Evolutionary conservation across 1,284 basidiomycete genomes (phyloP), one percentile per base, ranked within the genome.

Genomic region (Athelia psychrophila): DNA sequence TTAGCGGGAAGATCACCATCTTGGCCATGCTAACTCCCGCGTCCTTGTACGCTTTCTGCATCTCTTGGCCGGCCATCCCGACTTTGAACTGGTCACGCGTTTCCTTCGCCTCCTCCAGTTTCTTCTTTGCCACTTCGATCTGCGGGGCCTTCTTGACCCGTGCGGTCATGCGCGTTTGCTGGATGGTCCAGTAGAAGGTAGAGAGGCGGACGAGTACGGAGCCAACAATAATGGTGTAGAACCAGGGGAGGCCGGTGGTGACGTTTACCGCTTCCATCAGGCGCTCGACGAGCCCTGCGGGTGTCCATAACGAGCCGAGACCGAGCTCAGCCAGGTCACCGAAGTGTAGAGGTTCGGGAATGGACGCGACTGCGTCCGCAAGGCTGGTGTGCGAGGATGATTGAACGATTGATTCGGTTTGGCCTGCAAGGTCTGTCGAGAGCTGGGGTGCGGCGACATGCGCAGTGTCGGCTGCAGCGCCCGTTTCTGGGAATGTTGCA

Each of bases 271-370:
- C 64, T 62, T 96, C 92, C 53, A 95, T 76, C 9, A 75, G 81
- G 80, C 83, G 91, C 60, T 74, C 71, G 25, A 81, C 65, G 42
- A 83, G 59, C 6, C 88, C 87, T 1, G 82, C 76, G 4, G 86
- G 80, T 54, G 75, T 75, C 69, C 78, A 84, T 50, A 78, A 73
- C 18, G 80, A 5, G 5, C 27, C 76, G 3, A 95, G 75, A 3
- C 91, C 94, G 38, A 94, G 76, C 12, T 86, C 79, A 20, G 86
- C 78, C 33, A 96, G 76, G 70, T 95, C 93, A 0, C 92, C 91
- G 32, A 84, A 83, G 56, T 90, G 83, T 33, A 93, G 67, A 13
- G 27, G 27, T 30, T 30, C 27, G 27, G 27, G 27, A 30, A 30
- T 30, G 13, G 27, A 30, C 6, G 27, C 13, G 27, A 13, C 27